Evolutionary conservation across 495 filamentous ascomycete species (phyloP).

Genomic region (Neurospora discreta): DNA sequence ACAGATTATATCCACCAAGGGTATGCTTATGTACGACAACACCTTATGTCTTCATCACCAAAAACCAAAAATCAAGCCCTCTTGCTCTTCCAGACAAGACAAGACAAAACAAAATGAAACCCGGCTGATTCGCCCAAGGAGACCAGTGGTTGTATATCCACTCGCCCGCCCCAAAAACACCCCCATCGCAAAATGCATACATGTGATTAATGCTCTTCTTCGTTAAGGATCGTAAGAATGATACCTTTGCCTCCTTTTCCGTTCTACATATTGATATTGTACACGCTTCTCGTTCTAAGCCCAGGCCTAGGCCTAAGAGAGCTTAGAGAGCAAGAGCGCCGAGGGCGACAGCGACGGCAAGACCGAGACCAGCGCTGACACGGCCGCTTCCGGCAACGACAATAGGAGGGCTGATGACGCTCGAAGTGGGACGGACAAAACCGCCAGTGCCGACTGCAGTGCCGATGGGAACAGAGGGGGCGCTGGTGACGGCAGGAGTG

Average conservation of each 20-base stretch:
- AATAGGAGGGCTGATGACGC: constrained; percentile 14
- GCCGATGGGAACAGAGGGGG: constrained; percentile 13
- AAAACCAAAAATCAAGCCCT: neutral
- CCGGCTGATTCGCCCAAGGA: neutral
- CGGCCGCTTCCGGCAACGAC: constrained; percentile 25
- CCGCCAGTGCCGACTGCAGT: constrained; percentile 22
- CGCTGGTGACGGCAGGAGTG: constrained; percentile 23
- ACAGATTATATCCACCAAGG: neutral
- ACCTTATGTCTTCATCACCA: neutral
- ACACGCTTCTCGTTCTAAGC: neutral
- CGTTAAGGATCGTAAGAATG: constrained; percentile 36
- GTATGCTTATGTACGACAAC: neutral
- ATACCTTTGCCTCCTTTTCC: neutral
- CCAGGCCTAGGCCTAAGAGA: neutral
- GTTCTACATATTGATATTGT: neutral
- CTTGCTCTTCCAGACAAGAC: neutral
- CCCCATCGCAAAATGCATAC: neutral
- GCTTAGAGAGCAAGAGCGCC: constrained; percentile 28
- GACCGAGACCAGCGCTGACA: constrained; percentile 27
- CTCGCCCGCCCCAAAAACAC: neutral
- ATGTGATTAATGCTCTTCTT: constrained; percentile 10
- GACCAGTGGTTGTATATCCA: neutral
- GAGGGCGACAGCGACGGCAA: constrained; percentile 20
- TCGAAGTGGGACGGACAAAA: constrained; percentile 11
- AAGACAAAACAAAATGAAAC: neutral